Percentiles rank a stretch among this genome's conserved stretches.
phyloP scores from a whole-genome alignment of 2,329 filamentous ascomycete genomes.

The Shiraia sp. region DNA sequence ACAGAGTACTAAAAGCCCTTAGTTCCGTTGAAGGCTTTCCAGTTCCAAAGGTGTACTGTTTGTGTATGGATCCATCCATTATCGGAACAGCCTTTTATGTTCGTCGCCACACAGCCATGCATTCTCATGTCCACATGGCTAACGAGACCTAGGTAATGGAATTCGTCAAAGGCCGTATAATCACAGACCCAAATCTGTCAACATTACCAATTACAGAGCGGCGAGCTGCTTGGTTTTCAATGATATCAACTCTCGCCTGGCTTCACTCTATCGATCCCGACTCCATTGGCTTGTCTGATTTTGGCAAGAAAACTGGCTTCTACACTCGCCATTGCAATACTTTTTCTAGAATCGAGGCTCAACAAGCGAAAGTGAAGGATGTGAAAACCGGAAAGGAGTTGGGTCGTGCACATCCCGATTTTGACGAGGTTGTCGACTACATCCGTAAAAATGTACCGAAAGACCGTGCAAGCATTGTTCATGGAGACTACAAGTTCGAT shows the following conservation, averaged over 20 bases:
- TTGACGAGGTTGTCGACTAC: conserved; percentile 76
- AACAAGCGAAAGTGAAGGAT: conserved; percentile 75
- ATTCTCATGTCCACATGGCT: not conserved
- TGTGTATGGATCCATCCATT: conserved; percentile 79
- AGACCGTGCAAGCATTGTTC: conserved; percentile 79
- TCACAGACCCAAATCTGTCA: conserved; percentile 82
- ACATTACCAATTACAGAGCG: conserved; percentile 68
- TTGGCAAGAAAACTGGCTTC: conserved; percentile 75
- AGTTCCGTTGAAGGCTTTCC: conserved; percentile 74
- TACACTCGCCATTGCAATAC: conserved; percentile 85
- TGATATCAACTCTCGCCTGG: conserved; percentile 77
- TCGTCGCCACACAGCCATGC: conserved; percentile 4
- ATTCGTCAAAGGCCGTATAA: conserved; percentile 88
- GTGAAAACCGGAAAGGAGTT: conserved; percentile 66
- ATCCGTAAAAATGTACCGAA: conserved; percentile 68
- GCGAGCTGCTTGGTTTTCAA: conserved; percentile 46
- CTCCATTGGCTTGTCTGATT: conserved; percentile 69
- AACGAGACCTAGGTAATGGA: conserved; percentile 69
- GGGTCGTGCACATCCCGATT: conserved; percentile 76
- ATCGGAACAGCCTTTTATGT: conserved; percentile 88
- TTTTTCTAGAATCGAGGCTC: conserved; percentile 74
- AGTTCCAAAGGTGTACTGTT: conserved; percentile 78
- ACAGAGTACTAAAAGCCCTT: conserved; percentile 83
- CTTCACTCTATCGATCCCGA: conserved; percentile 76
- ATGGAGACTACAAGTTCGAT: conserved; percentile 89